Conservation (phyloP, 805 yeast species). For the Hanseniaspora nectarophila region DNA sequence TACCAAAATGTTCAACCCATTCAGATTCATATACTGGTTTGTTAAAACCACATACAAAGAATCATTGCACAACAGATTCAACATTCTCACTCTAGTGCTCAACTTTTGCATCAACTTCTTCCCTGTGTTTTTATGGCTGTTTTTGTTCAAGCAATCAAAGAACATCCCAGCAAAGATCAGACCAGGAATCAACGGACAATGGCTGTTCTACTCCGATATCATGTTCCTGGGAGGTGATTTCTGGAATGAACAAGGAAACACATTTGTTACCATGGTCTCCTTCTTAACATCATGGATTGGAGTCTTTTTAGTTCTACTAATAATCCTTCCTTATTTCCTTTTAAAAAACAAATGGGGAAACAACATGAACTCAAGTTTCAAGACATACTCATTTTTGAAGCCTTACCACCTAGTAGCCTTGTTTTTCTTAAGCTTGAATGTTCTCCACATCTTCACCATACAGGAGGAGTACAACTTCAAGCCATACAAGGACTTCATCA, state of each 20-base stretch:
- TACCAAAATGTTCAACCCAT: conserved; percentile 21
- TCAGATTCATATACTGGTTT: conserved; percentile 20
- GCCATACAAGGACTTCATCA: conserved; percentile 39
- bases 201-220: conserved; percentile 31
- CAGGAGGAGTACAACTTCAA: conserved; percentile 30
- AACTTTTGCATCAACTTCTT: conserved; percentile 41
- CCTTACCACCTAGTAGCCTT: conserved; percentile 15
- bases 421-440: conserved; percentile 31
- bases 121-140: conserved; percentile 44
- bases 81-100: conserved; percentile 30
- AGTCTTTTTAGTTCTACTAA: background rate
- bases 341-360: conserved; percentile 29
- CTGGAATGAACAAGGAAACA: conserved; percentile 23
- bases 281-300: conserved; percentile 11
- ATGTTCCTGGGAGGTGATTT: conserved; percentile 25
- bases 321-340: conserved; percentile 15
- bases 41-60: conserved; percentile 18
- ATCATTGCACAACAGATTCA: conserved; percentile 28
- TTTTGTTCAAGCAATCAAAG: conserved; percentile 49
- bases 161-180: conserved; percentile 42
- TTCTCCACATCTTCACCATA: conserved; percentile 33
- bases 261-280: conserved; percentile 16
- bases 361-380: conserved; percentile 17
- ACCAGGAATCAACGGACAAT: conserved; percentile 42
- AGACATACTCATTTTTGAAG: conserved; percentile 18